Evolutionary conservation across 306 rosid species (phyloP), one percentile per base, ranked within the genome.

Genomic region (Chamaecrista fasciculata): DNA sequence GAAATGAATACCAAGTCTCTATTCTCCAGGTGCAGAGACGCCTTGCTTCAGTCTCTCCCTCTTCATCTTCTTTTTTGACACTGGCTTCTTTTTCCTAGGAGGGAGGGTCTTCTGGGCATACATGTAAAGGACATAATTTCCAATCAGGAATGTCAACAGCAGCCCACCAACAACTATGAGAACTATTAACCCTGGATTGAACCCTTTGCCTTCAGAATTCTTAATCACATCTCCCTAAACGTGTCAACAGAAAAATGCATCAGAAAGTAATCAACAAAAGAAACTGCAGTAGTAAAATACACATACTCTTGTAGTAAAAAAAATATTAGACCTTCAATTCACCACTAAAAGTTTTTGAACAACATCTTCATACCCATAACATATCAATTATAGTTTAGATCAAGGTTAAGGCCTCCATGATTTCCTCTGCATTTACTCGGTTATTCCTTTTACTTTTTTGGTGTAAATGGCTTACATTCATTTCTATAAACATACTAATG

Each of bases 11-110:
- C 55, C 52, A 24, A 18, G 67, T 37, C 28, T 61, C 79, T 84
- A 95, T 80, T 95, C 99, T 76, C 99, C 99, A 10, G 99, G 99
- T 57, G 96, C 97, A 70, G 99, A 91, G 61, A 91, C 82, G 8
- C 99, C 99, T 83, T 95, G 97, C 91, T 81, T 95, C 88, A 95
- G 86, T 75, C 86, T 87, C 80, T 95, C 99, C 80, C 14, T 95
- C 66, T 79, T 91, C 87, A 95, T 85, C 89, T 95, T 95, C 95
- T 95, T 95, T 86, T 91, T 95, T 14, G 99, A 95, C 58, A 95
- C 40, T 5, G 89, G 96, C 86, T 95, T 95, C 87, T 95, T 95
- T 83, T 89, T 95, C 47, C 76, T 81, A 2, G 89, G 92, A 44
- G 96, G 97, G 19, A 91, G 77, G 46, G 82, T 82, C 83, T 83